phyloP scores from a whole-genome alignment of 192 early-diverging fungal species.

The Phycomyces nitens region DNA sequence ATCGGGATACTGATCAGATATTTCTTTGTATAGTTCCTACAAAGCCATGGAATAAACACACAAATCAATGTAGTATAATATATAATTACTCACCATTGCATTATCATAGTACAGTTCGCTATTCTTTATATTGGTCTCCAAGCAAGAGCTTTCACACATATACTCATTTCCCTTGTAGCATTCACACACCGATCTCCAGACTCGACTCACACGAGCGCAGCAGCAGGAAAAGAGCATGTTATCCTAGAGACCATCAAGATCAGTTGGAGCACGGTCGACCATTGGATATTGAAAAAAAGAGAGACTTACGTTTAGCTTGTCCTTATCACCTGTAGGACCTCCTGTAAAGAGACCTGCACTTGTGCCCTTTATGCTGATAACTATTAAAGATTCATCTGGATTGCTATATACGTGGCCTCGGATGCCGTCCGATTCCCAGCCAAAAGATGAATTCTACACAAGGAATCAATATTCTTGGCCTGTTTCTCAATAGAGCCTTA shows the following conservation, averaged over 20 bases:
- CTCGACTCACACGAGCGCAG: conserved; percentile 84
- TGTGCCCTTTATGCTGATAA: conserved; percentile 78
- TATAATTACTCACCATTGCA: conserved; percentile 38
- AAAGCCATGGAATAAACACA: not conserved
- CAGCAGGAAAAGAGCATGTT: conserved; percentile 96
- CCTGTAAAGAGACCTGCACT: conserved; percentile 57
- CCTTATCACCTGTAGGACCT: conserved; percentile 62
- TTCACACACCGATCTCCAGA: conserved; percentile 84
- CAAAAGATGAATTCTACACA: conserved; percentile 43
- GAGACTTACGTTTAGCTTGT: conserved; percentile 63
- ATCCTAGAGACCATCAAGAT: conserved; percentile 64
- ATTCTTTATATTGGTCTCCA: conserved; percentile 53
- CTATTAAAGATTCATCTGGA: conserved; percentile 52
- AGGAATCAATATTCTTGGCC: not conserved
- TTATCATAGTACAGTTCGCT: conserved; percentile 56
- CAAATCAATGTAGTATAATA: not conserved
- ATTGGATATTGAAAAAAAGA: not conserved
- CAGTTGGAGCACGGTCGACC: too few relatives aligned
- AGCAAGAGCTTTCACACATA: conserved; percentile 58
- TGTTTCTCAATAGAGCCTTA: conserved; percentile 22
- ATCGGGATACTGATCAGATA: conserved; percentile 61
- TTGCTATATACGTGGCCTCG: conserved; percentile 78
- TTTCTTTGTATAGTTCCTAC: conserved; percentile 64
- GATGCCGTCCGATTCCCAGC: conserved; percentile 55
- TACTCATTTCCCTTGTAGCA: conserved; percentile 61